Evolutionary conservation across 2,329 filamentous ascomycete species (phyloP), one percentile per base, ranked within the genome.

Genomic region (Karstenula rhodostoma): DNA sequence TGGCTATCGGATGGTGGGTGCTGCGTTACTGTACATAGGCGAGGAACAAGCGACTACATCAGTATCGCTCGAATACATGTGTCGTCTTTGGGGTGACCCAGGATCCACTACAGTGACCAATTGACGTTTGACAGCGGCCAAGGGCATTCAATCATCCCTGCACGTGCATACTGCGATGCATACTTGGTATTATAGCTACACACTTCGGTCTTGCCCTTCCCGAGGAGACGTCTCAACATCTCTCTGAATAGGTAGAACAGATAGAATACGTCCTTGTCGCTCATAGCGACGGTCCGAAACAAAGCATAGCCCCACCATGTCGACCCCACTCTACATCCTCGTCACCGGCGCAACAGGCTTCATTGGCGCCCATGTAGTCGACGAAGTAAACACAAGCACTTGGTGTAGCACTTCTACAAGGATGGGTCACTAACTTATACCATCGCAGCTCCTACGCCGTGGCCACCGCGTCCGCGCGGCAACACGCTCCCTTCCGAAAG

Each of bases 341-440:
- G 65, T 70, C 27, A 70, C 67, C 27, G 66, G 67, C 19, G 63
- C 61, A n/a, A 67, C 66, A n/a, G 67, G 67, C 35, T 70, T 70
- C 57, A 66, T 70, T 44, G 67, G 65, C 17, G 63, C 65, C 6
- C 67, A 70, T 33, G 62, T 70, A 19, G 61, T 70, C 13, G 65
- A 67, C 53, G 51, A 59, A 12, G 59, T 70, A 43, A 22, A 43
- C 19, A 22, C 19, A 22, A 7, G n/a, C 40, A 19, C 1, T 43
- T 22, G 6, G 9, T 19, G 7, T 22, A 43, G 40, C 40, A 22
- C 9, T 22, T 19, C 3, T 22, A 29, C 8, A 8, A 12, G n/a
- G 40, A 43, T 6, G 10, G 17, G n/a, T 10, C 5, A 9, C 9
- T 12, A 43, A 22, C n/a, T 22, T 10, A 43, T 43, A 10, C 40